Percentiles rank a stretch among this genome's conserved stretches.
phyloP scores from a whole-genome alignment of 306 rosid genomes.

The Citrullus amarus region DNA sequence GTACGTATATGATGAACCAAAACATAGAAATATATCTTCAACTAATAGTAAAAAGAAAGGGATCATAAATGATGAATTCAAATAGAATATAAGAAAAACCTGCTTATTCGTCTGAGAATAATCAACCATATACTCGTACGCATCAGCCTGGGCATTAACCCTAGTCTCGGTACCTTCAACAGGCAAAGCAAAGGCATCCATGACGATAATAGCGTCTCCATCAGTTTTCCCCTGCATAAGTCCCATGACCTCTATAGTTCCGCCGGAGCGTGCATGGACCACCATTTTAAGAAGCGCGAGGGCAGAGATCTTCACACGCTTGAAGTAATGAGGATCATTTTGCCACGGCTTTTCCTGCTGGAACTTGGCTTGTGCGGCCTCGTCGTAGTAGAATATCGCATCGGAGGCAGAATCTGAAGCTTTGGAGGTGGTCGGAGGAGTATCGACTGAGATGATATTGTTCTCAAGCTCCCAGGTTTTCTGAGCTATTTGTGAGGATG shows the following conservation, averaged over 20 bases:
- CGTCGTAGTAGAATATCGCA: constrained; percentile 89
- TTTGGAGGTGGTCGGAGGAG: constrained; percentile 26
- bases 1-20: background rate
- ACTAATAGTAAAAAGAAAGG: background rate
- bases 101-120: constrained; percentile 89
- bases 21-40: background rate
- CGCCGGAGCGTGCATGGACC: constrained; percentile 95
- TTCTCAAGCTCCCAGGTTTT: constrained; percentile 94
- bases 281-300: constrained; percentile 97
- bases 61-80: background rate
- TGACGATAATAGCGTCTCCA: constrained; percentile 79
- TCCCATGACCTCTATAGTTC: constrained; percentile 95
- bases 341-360: constrained; percentile 86
- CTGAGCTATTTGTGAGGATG: constrained; percentile 47
- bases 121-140: constrained; percentile 93
- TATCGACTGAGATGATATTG: constrained; percentile 64
- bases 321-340: constrained; percentile 82
- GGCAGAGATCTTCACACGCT: constrained; percentile 95
- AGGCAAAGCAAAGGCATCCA: constrained; percentile 92
- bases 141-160: constrained; percentile 99
- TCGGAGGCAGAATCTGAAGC: constrained; percentile 44
- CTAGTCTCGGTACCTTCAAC: constrained; percentile 98
- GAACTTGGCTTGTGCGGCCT: constrained; percentile 48
- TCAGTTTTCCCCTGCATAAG: constrained; percentile 97
- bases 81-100: constrained; percentile 23